These are phyloP conservation scores for Perilla frutescens DNA, from an alignment of 257 asterid species.

Conservation along the genomic window DNA sequence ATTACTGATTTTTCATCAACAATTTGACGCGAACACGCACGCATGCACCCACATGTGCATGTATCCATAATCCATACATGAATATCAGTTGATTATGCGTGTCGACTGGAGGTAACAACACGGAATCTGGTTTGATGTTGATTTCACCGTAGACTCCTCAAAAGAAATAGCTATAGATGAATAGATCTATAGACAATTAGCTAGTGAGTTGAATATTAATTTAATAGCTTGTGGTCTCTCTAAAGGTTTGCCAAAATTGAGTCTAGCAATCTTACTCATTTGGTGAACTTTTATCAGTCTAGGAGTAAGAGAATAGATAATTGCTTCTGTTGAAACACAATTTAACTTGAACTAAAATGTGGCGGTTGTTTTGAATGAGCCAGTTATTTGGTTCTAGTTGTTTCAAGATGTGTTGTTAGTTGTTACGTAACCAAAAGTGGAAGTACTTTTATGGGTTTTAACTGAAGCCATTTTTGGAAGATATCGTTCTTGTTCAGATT, in stretches of 20 bases:
- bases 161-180: too few relatives aligned
- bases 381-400: background rate
- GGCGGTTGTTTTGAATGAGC: background rate
- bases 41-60: background rate
- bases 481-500: background rate
- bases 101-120: slow-evolving; percentile 5
- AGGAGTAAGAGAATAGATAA: too few relatives aligned
- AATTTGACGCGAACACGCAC: background rate
- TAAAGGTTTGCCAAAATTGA: slow-evolving; percentile 8
- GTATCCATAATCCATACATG: background rate
- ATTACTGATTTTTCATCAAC: too few relatives aligned
- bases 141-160: background rate
- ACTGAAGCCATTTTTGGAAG: slow-evolving; percentile 23
- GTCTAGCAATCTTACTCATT: background rate
- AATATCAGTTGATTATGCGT: background rate
- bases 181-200: slow-evolving; percentile 9
- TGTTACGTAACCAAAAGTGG: background rate
- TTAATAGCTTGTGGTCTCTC: background rate
- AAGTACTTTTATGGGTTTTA: background rate
- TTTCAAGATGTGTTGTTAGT: background rate
- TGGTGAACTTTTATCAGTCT: background rate
- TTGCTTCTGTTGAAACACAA: background rate
- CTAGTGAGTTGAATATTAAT: background rate
- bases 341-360: slow-evolving; percentile 4
- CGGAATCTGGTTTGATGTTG: background rate